These are phyloP conservation scores for Talaromyces piceae DNA, from an alignment of 2,329 filamentous ascomycete species.

Conservation along the genomic window DNA sequence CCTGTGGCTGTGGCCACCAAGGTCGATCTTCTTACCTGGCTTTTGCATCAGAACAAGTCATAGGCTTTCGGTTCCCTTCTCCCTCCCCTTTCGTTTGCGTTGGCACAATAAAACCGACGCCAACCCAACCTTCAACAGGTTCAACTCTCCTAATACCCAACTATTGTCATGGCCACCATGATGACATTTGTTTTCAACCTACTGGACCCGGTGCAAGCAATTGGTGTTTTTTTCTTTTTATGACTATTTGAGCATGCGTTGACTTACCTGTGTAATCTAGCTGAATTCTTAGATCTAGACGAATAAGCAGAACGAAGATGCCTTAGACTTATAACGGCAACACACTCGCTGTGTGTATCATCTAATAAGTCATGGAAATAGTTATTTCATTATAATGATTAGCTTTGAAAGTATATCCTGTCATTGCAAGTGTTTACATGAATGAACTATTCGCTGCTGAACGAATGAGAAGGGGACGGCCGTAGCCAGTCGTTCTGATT, in stretches of 20 bases:
- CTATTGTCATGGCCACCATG: not conserved
- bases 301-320: not conserved
- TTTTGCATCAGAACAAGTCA: conserved; percentile 47
- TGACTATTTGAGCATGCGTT: not conserved
- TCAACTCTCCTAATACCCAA: not conserved
- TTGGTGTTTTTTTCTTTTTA: not conserved
- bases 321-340: not conserved
- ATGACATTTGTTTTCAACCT: not conserved
- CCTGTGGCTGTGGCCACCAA: conserved; percentile 91
- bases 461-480: not conserved
- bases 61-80: not conserved
- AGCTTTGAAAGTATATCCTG: not conserved
- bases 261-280: not conserved
- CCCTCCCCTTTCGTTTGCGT: not conserved
- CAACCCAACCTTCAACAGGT: conserved; percentile 1
- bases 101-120: too few species aligned
- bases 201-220: not conserved
- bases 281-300: not conserved
- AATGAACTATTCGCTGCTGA: not conserved
- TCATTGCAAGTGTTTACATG: not conserved
- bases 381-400: not conserved
- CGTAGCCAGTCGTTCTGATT: not conserved
- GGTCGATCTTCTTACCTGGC: conserved; percentile 87
- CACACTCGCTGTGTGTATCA: too few species aligned
- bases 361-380: too few species aligned